Evolutionary conservation across 441 rosid species (phyloP).

Genomic region (Francoa sonchifolia): DNA sequence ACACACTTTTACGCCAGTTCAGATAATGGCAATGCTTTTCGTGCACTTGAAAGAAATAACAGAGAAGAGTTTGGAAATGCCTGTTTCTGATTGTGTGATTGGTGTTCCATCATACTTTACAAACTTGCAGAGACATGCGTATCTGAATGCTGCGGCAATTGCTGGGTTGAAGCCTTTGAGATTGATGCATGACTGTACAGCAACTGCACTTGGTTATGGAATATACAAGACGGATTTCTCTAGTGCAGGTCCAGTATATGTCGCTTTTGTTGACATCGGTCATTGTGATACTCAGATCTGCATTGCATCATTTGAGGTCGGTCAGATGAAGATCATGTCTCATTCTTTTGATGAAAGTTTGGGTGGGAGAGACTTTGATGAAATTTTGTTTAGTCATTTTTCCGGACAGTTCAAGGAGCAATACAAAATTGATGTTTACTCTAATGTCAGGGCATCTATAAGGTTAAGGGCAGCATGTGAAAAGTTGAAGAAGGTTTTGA

Average conservation of each 20-base stretch:
- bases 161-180: constrained; percentile 81
- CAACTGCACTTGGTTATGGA: constrained; percentile 91
- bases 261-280: constrained; percentile 76
- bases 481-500: constrained; percentile 86
- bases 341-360: constrained; percentile 70
- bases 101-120: constrained; percentile 88
- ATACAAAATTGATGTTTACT: constrained; percentile 63
- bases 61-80: constrained; percentile 58
- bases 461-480: constrained; percentile 82
- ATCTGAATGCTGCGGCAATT: constrained; percentile 69
- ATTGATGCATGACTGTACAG: constrained; percentile 87
- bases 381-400: constrained; percentile 61
- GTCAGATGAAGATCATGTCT: constrained; percentile 61
- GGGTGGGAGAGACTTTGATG: constrained; percentile 94
- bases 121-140: constrained; percentile 69
- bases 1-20: constrained; percentile 57
- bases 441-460: constrained; percentile 58
- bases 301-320: constrained; percentile 50
- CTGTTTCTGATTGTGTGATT: constrained; percentile 66
- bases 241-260: constrained; percentile 33
- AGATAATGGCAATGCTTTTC: constrained; percentile 78
- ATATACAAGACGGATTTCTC: constrained; percentile 76
- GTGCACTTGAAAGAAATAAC: constrained; percentile 73
- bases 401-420: constrained; percentile 63
- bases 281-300: constrained; percentile 83